Conservation (phyloP, 306 rosid species). For the Ceratonia siliqua region DNA sequence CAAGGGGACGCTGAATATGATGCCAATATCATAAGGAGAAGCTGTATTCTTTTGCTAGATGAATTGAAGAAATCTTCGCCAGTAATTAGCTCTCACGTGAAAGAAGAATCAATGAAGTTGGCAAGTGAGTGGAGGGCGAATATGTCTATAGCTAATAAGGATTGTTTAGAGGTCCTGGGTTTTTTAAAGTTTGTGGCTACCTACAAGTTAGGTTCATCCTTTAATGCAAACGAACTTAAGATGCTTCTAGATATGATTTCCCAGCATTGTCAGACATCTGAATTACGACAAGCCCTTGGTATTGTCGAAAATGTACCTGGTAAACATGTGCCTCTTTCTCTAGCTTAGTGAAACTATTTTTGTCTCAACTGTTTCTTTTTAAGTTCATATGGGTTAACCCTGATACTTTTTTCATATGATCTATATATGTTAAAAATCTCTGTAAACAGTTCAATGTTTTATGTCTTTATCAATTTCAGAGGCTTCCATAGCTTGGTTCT, state of each 20-base stretch:
- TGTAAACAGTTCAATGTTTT: conserved; percentile 18
- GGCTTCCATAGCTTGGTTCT: not conserved
- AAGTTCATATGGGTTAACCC: not conserved
- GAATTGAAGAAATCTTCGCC: conserved; percentile 44
- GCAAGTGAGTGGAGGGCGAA: conserved; percentile 51
- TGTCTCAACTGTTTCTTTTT: not conserved
- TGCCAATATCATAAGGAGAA: conserved; percentile 38
- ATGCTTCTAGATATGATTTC: conserved; percentile 36
- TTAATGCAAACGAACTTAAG: conserved; percentile 37
- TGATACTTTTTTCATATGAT: not conserved
- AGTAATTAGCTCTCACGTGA: conserved; percentile 36
- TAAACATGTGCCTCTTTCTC: conserved; percentile 32
- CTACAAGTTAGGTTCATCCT: conserved; percentile 39
- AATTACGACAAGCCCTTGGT: conserved; percentile 29
- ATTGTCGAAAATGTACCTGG: conserved; percentile 34
- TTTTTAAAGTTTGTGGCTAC: conserved; percentile 49
- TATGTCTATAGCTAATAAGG: conserved; percentile 23
- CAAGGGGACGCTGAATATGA: conserved; percentile 28
- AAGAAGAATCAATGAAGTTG: conserved; percentile 43
- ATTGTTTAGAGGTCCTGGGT: conserved; percentile 41
- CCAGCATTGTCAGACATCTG: conserved; percentile 38
- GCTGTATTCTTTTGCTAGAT: conserved; percentile 46
- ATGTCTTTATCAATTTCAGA: conserved; percentile 3
- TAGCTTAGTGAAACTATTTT: conserved; percentile 14
- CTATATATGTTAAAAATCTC: not conserved